Percentiles rank a stretch among this genome's conserved stretches.
Evolutionary conservation across 1,284 basidiomycete genomes (phyloP).

Genomic region (Fomitiporia mediterranea): DNA sequence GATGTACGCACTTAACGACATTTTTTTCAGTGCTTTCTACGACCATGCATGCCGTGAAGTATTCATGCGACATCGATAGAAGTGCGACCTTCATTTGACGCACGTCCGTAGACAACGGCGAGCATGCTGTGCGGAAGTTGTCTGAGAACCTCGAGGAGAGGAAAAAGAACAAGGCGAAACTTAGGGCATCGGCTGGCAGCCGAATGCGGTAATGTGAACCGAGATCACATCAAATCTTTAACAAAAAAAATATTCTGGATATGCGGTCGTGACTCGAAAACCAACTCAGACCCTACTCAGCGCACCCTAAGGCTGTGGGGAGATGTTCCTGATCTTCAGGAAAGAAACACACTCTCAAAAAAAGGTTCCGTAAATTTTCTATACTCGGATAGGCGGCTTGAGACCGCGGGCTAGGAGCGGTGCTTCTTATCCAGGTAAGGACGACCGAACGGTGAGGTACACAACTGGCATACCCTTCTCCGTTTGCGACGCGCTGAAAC

Average conservation of each 20-base stretch:
- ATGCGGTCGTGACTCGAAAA: constrained; percentile 9
- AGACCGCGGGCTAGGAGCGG: background rate
- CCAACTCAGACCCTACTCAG: background rate
- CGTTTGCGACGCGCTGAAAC: constrained; percentile 21
- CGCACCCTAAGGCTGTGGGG: background rate
- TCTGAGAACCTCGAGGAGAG: constrained; percentile 11
- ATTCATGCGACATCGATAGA: background rate
- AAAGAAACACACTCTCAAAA: background rate
- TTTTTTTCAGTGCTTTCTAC: too few species aligned
- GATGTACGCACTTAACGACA: too few species aligned
- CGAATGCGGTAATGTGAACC: background rate
- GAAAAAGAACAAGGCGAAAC: background rate
- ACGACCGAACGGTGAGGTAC: constrained; percentile 13
- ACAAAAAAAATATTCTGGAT: background rate
- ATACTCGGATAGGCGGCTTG: background rate
- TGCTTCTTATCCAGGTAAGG: background rate
- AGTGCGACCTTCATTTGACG: background rate
- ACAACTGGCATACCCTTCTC: constrained; percentile 3
- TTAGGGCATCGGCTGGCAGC: constrained; percentile 1
- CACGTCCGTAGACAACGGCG: constrained; percentile 7
- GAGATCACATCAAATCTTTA: constrained; percentile 1
- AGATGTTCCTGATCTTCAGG: constrained; percentile 15
- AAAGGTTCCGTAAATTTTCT: constrained; percentile 4
- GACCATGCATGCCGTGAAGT: background rate
- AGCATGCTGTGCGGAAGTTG: constrained; percentile 7